Evolutionary conservation across 2,329 filamentous ascomycete genomes (phyloP).

Genomic region (Colletotrichum tabaci): DNA sequence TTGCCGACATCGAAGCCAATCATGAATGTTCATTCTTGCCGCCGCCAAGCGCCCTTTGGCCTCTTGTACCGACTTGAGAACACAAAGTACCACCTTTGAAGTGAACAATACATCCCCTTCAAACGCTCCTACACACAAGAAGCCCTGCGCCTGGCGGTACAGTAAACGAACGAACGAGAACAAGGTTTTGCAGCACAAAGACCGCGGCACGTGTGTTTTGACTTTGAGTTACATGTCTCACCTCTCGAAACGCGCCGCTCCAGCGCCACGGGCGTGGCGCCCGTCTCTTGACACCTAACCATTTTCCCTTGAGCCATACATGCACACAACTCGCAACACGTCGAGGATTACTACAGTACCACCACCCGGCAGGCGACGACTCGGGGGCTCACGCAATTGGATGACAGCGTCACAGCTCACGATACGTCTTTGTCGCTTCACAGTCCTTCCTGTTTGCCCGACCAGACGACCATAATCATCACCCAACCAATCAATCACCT

Average conservation of each 20-base stretch:
- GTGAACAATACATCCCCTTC: no score
- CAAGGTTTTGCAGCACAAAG: no score
- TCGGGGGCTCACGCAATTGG: no score
- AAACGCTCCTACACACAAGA: no score
- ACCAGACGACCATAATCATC: no score
- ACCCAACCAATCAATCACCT: no score
- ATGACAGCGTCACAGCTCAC: not conserved
- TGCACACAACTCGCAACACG: not conserved
- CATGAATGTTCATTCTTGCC: not conserved
- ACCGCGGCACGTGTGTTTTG: not conserved
- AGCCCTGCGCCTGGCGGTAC: no score
- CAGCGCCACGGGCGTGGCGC: not conserved
- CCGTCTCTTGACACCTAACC: not conserved
- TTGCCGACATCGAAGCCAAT: not conserved
- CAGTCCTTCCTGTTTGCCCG: not conserved
- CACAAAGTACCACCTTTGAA: no score
- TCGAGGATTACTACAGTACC: no score
- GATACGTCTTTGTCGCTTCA: not conserved
- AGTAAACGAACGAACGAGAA: no score
- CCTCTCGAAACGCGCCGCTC: slow-evolving; percentile 10
- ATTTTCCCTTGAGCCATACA: not conserved
- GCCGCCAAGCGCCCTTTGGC: not conserved
- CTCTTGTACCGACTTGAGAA: no score
- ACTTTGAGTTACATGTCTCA: slow-evolving; percentile 17
- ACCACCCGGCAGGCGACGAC: not conserved